Base-by-base conservation (phyloP, 352 stramenopile species). In the Elongisporangium anandrum region DNA sequence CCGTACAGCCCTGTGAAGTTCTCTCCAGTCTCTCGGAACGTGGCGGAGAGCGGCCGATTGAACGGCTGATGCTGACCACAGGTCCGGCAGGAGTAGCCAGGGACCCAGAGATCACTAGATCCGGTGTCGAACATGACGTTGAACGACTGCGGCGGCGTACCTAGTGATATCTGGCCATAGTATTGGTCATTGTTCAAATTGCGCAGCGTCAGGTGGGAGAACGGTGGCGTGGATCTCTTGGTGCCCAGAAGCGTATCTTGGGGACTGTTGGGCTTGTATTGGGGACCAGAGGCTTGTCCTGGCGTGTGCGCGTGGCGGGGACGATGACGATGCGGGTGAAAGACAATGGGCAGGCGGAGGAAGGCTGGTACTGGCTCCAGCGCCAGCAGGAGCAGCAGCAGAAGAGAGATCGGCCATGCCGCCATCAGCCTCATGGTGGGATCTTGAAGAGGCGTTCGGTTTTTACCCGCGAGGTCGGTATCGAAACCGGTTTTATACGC, bases 61-160 rank as follows among this genome's bases (percentile, higher is more conserved):
- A 88, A 88, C n/a, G 57, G 70, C 21, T 19, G 45, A 54, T 89
- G 79, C 19, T 77, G 48, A 17, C 85, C 85, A 45, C 85, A 95
- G 29, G 73, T 75, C 15, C 67, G 68, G 49, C 86, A 94, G 3
- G 45, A 51, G 26, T 58, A 55, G 19, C 57, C 61, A 6, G 69
- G 72, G 0, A 77, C 50, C 69, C 72, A 80, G 19, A 61, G 55
- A 53, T 80, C 72, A 23, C 66, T 80, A 20, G 29, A 59, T 66
- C 68, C 64, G 7, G 66, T 74, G 61, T 74, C 69, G 13, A 77
- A 63, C 34, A 77, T 48, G 19, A 80, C 63, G 22, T 50, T 55
- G 49, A 77, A 80, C 19, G 19, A 54, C 57, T 77, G 72, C 21
- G 72, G 69, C 15, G 72, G 72, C 6, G 68, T 71, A n/a, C 72